Percentiles rank a stretch among this genome's conserved stretches.
phyloP scores from a whole-genome alignment of 106 monocot genomes.

The Dioscorea alata region DNA sequence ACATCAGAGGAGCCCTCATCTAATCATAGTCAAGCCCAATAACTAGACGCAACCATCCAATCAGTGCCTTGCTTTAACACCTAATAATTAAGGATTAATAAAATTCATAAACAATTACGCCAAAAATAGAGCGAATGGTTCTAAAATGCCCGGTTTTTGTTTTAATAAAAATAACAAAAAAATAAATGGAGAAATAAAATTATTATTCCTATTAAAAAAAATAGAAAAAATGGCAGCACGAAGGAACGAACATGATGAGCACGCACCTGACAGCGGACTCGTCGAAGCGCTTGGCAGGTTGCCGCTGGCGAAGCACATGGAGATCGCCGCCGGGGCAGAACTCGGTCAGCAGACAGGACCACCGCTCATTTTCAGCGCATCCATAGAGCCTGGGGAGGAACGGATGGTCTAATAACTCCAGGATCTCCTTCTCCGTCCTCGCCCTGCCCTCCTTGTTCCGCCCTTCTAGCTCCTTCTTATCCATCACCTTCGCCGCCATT shows the following conservation, averaged over 20 bases:
- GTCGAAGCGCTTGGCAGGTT: conserved; percentile 52
- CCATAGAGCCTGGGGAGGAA: conserved; percentile 80
- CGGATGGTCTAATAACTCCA: conserved; percentile 80
- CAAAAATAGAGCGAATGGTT: too few relatives aligned
- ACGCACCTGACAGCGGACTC: conserved; percentile 72
- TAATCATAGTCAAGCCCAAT: too few relatives aligned
- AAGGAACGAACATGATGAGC: not conserved
- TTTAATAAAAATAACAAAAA: too few relatives aligned
- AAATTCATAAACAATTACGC: too few relatives aligned
- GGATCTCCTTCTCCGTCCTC: conserved; percentile 71
- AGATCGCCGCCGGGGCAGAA: conserved; percentile 96
- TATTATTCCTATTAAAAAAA: too few relatives aligned
- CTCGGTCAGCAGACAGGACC: conserved; percentile 82
- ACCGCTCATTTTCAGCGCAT: conserved; percentile 55
- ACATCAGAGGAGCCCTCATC: too few relatives aligned
- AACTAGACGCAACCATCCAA: too few relatives aligned
- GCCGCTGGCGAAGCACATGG: conserved; percentile 77
- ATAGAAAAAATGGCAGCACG: too few relatives aligned
- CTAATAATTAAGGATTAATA: too few relatives aligned
- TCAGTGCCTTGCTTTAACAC: too few relatives aligned
- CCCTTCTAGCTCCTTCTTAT: conserved; percentile 75
- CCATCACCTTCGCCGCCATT: conserved; percentile 93
- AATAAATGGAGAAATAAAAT: too few relatives aligned
- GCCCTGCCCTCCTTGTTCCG: conserved; percentile 75
- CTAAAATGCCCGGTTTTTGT: too few relatives aligned